Evolutionary conservation across 108 stramenopile species (phyloP), one percentile per base, ranked within the genome.

Genomic region (Pseudonitzschia pungens): DNA sequence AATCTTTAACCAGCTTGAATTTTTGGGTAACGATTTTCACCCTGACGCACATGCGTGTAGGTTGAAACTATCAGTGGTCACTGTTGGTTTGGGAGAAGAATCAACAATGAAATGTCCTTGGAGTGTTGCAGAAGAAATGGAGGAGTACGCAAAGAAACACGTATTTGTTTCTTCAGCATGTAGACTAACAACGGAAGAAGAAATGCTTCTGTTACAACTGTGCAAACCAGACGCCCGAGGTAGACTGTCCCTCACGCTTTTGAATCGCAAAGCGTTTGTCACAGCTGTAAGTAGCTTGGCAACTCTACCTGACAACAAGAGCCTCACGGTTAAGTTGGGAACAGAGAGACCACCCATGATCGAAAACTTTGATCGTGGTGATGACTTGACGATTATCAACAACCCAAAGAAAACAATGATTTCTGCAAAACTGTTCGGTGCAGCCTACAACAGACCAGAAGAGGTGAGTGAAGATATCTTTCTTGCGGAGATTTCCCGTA

Each of bases 31-130:
- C 72, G 97, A 98, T 64, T 89, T 81, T 66, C 97, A 97, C 65
- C 98, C 97, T 11, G 98, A 99, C 78, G 98, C 98, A 26, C 93
- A 91, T 77, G 95, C 96, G 15, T 97, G 95, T 78, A 86, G 97
- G 28, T 73, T 99, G 68, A 97, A 96, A 70, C 85, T 98, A 40
- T 95, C 92, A 28, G 90, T 92, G 2, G 92, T 91, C 20, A 93
- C 93, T 40, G 89, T 92, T 48, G 96, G 93, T 11, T 83, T 93
- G 40, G 94, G 95, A 40, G 89, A 88, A 28, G 92, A 88, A 53
- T 89, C 88, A 57, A 84, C 86, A 16, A 94, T 93, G 92, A 90
- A 86, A 68, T 95, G 93, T 68, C 96, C 96, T 26, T 96, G 96
- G 96, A 92, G 87, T 70, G 81, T 95, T 27, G 83, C 81, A 56